Evolutionary conservation across 495 filamentous ascomycete species (phyloP), one percentile per base, ranked within the genome.

Genomic region (Xylaria nigripes): DNA sequence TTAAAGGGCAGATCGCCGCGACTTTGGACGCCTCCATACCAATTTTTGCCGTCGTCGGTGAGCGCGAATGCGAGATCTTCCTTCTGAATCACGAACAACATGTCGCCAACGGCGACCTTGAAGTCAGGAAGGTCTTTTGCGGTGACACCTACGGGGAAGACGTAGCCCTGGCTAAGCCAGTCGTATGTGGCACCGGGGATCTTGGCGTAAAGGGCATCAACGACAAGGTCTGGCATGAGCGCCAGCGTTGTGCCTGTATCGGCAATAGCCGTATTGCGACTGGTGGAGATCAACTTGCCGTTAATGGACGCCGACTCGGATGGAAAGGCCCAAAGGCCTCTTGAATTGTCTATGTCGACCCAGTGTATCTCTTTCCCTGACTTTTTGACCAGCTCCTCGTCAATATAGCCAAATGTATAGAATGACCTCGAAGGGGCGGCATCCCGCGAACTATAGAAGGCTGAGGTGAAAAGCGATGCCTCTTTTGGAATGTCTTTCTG

Each of bases 361-460:
- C 86, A 90, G 50, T 74, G 64, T 36, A 86, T 77, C 1, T 80
- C 76, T 50, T 77, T 61, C 25, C 74, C 79, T 0, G 77, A 76
- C 6, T 71, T 71, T 41, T 71, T 74, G 43, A 87, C 74, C 0
- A 81, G 76, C 6, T 77, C 80, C 55, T 86, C 62, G 61, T 90
- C 87, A 61, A 90, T 84, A 62, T 74, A 89, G 23, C 87, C 87
- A 59, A 90, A 90, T 0, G 86, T 90, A 70, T 87, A 90, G 73
- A 90, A 90, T 1, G 81, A 83, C 48, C 77, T 72, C 48, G 77
- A 75, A 55, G 77, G 71, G 51, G 76, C 72, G 25, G 70, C 59
- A 66, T 86, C 81, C 21, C 80, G 76, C 69, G 76, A 80, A 50
- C 77, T 83, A 54, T 84, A 84, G 40, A 90, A 77, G 49, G 86